Base-by-base conservation (phyloP, 345 rosid genomes). In the Eucalyptus polybractea region DNA sequence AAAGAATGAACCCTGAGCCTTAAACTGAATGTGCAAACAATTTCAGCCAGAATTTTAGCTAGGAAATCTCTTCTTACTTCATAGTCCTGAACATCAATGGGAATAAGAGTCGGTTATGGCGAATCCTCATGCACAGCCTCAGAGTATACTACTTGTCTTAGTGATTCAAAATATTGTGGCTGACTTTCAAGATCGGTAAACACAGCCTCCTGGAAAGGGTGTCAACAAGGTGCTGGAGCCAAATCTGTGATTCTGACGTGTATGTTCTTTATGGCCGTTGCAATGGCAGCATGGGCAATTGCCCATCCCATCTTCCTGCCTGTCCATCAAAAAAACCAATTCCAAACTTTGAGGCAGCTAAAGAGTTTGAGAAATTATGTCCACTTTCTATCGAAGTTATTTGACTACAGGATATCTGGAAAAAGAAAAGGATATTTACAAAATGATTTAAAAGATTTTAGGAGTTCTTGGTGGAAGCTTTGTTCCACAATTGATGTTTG, bases 271-370 rank as follows among this genome's bases (percentile, higher is more conserved):
- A 93, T 92, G 86, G 95, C 93, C 45, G 92, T 92, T 54, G 95
- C 93, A 47, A 93, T 88, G 90, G 45, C 60, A 40, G 94, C 90
- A 45, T 95, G 95, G 92, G 94, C 97, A 88, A 95, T 93, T 58
- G 95, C 96, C 96, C 97, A 94, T 86, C 97, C 96, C 40, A 95
- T 88, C 87, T 94, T 94, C 95, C 95, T 94, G 89, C 95, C 96
- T 95, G 89, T 88, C 76, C 87, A 86, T 90, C 45, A 88, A 51
- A 51, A 88, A 21, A 4, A 44, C 22, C 12, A 45, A 3, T 54
- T 86, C 53, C 58, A 50, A 50, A 54, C 83, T 72, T 72, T 37
- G 47, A 76, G 83, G 7, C 83, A 21, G 83, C 27, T 37, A 21
- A 76, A 19, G 27, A 76, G 47, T 37, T 2, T 21, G 83, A 19